Evolutionary conservation across 129 eudicot genomes (phyloP).

Genomic region (Heracleum sosnowskyi): DNA sequence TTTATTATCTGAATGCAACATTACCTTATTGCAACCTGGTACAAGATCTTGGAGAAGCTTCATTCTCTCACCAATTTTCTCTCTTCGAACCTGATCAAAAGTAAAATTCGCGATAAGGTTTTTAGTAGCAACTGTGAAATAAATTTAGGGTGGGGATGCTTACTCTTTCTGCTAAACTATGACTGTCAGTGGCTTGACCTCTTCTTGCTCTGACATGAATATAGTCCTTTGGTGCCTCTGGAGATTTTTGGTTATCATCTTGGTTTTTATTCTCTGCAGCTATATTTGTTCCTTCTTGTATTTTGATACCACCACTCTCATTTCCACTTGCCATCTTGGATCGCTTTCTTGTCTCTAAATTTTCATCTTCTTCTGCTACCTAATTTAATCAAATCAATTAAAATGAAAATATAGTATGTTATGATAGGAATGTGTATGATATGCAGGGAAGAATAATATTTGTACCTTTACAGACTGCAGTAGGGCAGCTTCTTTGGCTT

Average conservation of each 20-base stretch:
- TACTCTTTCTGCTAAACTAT: conserved; percentile 94
- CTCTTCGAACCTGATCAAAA: conserved; percentile 66
- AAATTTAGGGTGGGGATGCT: conserved; percentile 3
- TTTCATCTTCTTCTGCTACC: conserved; percentile 48
- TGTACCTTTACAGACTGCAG: conserved; percentile 23
- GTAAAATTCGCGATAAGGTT: neutral
- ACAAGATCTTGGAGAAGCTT: conserved; percentile 97
- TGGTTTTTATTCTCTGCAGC: conserved; percentile 22
- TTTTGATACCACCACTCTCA: conserved; percentile 19
- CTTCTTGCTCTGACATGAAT: conserved; percentile 98
- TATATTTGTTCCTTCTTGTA: conserved; percentile 30
- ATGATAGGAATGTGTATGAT: neutral
- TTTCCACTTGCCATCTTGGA: conserved; percentile 22
- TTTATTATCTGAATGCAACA: neutral
- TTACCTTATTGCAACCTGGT: conserved; percentile 94
- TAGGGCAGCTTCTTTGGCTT: conserved; percentile 35
- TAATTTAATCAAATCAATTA: conserved; percentile 6
- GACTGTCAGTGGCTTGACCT: conserved; percentile 98
- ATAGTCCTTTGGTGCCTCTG: conserved; percentile 81
- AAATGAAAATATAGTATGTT: neutral
- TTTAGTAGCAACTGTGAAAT: neutral
- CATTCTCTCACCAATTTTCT: conserved; percentile 92
- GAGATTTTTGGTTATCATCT: conserved; percentile 37
- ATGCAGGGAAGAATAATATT: neutral
- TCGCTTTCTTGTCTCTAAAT: conserved; percentile 39